A percentile compares a stretch with the other conserved stretches of the same genome.
phyloP scores from a whole-genome alignment of 495 filamentous ascomycete species.

The Amphirosellinia nigrospora region DNA sequence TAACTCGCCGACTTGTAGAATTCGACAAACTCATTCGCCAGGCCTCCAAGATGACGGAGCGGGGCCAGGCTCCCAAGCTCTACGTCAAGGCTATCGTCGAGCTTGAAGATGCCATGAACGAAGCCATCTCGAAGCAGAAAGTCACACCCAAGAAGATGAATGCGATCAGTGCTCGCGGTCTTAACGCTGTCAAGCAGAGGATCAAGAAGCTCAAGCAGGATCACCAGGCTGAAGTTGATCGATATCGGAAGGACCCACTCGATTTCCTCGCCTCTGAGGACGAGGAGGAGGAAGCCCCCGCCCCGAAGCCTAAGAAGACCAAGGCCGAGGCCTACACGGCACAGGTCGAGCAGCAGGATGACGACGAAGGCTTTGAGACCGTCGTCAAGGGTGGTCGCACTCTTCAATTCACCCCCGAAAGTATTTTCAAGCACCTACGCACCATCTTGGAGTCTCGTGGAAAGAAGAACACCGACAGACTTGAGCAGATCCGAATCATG shows the following conservation, averaged over 20 bases:
- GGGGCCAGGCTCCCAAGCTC: constrained; percentile 79
- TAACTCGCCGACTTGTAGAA: constrained; percentile 58
- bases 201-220: constrained; percentile 99
- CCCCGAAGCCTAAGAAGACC: constrained; percentile 53
- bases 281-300: constrained; percentile 64
- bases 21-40: constrained; percentile 98
- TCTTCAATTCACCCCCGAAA: constrained; percentile 91
- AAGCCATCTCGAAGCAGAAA: constrained; percentile 93
- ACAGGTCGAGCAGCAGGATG: constrained; percentile 60
- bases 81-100: constrained; percentile 94
- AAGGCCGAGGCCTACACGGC: constrained; percentile 53
- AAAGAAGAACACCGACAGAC: constrained; percentile 96
- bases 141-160: constrained; percentile 98
- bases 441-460: constrained; percentile 93
- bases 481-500: constrained; percentile 95
- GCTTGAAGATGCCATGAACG: constrained; percentile 94
- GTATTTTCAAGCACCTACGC: constrained; percentile 95
- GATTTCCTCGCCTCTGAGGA: constrained; percentile 86
- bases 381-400: constrained; percentile 87
- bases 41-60: constrained; percentile 76
- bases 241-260: constrained; percentile 82
- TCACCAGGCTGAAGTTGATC: constrained; percentile 83
- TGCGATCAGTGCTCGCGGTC: constrained; percentile 86
- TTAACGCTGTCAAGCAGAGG: constrained; percentile 95
- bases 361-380: constrained; percentile 85